A percentile compares a stretch with the other conserved stretches of the same genome.
phyloP scores from a whole-genome alignment of 768 basidiomycete species.

The Omphalotus guepiniiformis region DNA sequence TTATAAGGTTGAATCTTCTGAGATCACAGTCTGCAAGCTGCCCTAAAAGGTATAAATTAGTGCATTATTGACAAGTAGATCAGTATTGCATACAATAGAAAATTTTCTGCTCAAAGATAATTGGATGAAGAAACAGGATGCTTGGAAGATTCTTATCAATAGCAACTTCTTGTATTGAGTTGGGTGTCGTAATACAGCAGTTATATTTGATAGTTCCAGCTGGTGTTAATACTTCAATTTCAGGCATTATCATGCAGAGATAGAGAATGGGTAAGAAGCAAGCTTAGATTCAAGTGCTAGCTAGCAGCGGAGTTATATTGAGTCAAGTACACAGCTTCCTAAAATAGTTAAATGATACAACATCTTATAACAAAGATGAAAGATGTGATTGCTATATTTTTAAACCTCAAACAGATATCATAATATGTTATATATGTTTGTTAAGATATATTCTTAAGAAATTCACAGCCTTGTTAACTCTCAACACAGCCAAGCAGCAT shows the following conservation, averaged over 20 bases:
- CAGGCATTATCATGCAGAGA: background rate
- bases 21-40: slow-evolving; percentile 32
- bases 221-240: background rate
- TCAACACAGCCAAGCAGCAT: too few species aligned
- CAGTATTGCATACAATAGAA: slow-evolving; percentile 29
- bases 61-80: background rate
- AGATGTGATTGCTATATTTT: too few species aligned
- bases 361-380: too few species aligned
- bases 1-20: slow-evolving; percentile 26
- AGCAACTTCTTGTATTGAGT: slow-evolving; percentile 20
- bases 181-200: slow-evolving; percentile 37
- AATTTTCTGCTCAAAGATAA: slow-evolving; percentile 27
- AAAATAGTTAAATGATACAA: too few species aligned
- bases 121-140: slow-evolving; percentile 34
- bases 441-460: too few species aligned
- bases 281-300: too few species aligned
- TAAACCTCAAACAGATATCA: too few species aligned
- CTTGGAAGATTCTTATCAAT: slow-evolving; percentile 32
- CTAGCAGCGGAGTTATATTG: too few species aligned
- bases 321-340: too few species aligned
- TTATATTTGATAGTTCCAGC: slow-evolving; percentile 13
- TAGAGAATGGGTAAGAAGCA: background rate
- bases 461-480: too few species aligned
- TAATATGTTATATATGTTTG: too few species aligned
- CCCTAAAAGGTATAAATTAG: slow-evolving; percentile 16